Base-by-base conservation (phyloP, 2,329 filamentous ascomycete species). In the Fusarium dimerum region DNA sequence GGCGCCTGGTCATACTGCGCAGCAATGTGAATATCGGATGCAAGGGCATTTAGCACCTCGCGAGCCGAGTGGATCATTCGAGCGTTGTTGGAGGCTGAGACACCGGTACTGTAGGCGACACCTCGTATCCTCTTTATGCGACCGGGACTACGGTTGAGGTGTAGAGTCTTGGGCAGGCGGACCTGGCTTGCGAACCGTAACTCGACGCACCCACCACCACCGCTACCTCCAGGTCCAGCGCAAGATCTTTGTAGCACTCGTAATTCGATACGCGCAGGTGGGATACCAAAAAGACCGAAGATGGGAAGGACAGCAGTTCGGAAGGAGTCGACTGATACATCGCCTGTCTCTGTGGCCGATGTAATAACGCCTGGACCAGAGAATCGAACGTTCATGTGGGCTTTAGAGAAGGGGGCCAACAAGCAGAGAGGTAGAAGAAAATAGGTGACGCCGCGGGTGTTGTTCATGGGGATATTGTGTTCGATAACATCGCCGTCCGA, bases 331-430 rank as follows among this genome's bases (percentile, higher is more conserved):
- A 94, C 89, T 3, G 89, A 94, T 57, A 96, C 84, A 72, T 99
- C 94, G 54, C 92, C 92, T 0, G 82, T 81, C 58, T 89, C 83
- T 4, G 92, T 97, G 2, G 90, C 84, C 10, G 87, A 87, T 2
- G 94, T 97, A 62, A 99, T 96, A 50, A 97, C 93, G 45, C 94
- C 94, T 0, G 92, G 88, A 1, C 94, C 94, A 3, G 88, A 86
- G 70, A 99, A 92, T 8, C 92, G 82, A 11, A 99, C 87, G 66
- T 96, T 96, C 74, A 99, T 84, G 59, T 90, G 89, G 9, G 88
- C 83, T 70, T 99, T 97, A 20, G 91, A 89, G 71, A 99, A 99
- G 1, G 94, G 94, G 1, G 93, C 92, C 15, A 99, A 80, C 18
- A 97, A 78, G 66, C 92, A 96, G 3, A 97, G 80, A 7, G 92